These are phyloP conservation scores for Sanghuangporus sanghuang DNA, from an alignment of 1,284 basidiomycete species.

Conservation along the genomic window DNA sequence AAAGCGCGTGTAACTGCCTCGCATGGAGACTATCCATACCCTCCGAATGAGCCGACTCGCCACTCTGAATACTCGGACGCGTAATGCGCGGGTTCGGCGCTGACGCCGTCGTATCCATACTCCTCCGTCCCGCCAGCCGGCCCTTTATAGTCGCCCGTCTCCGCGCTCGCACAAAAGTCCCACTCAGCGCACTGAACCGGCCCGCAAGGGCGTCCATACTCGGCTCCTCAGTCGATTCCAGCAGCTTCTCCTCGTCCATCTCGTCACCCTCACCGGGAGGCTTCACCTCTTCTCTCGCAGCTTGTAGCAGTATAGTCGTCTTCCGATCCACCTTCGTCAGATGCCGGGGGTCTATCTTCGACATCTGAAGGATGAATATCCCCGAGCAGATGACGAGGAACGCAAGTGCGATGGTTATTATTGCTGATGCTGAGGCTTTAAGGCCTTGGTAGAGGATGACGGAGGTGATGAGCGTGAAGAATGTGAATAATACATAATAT, in stretches of 20 bases:
- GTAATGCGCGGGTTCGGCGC: neutral
- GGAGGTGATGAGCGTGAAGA: constrained; percentile 85
- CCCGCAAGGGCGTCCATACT: constrained; percentile 40
- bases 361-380: constrained; percentile 94
- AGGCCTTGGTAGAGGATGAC: constrained; percentile 92
- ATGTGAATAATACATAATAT: constrained; percentile 64
- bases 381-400: constrained; percentile 88
- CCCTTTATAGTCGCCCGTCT: constrained; percentile 14
- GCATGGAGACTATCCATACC: constrained; percentile 13
- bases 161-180: constrained; percentile 43
- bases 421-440: constrained; percentile 66
- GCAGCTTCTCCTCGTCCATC: constrained; percentile 51
- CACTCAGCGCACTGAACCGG: constrained; percentile 39
- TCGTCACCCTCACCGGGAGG: constrained; percentile 27
- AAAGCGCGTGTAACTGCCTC: constrained; percentile 9
- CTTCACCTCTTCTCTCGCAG: constrained; percentile 63
- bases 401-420: constrained; percentile 88
- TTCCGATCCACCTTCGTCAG: constrained; percentile 77
- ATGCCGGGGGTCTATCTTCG: constrained; percentile 81
- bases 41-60: neutral
- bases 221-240: constrained; percentile 32
- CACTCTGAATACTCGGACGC: neutral
- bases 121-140: neutral
- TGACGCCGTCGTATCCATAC: constrained; percentile 11
- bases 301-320: constrained; percentile 81